Percentiles rank a stretch among this genome's conserved stretches.
These are phyloP conservation scores for Ananas comosus DNA, from an alignment of 176 grass and related monocot species.

Conservation along the genomic window DNA sequence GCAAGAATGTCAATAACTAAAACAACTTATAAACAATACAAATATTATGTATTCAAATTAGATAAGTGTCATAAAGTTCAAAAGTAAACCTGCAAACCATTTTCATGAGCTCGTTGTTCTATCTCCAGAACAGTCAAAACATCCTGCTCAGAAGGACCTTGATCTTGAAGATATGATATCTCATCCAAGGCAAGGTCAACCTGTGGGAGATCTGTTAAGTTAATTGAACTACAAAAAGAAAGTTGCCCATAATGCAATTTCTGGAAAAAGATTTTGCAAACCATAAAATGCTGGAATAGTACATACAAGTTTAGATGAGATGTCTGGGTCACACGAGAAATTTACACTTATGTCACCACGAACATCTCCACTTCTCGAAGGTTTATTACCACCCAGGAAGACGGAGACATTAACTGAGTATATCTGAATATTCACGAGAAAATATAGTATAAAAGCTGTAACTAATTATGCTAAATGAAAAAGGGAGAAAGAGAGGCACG, in stretches of 20 bases:
- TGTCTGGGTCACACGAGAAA: conserved; percentile 93
- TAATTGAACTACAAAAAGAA: conserved; percentile 6
- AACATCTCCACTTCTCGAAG: conserved; percentile 86
- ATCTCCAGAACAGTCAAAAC: conserved; percentile 80
- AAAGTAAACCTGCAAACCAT: conserved; percentile 74
- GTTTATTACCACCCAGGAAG: conserved; percentile 98
- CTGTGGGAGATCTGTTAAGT: conserved; percentile 36
- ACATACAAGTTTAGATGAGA: conserved; percentile 82
- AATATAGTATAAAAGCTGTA: neutral
- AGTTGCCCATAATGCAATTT: conserved; percentile 7
- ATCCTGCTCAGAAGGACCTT: conserved; percentile 85
- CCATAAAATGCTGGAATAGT: conserved; percentile 9
- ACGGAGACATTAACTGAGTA: conserved; percentile 92
- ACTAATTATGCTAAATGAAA: conserved; percentile 1
- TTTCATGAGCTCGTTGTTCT: conserved; percentile 98
- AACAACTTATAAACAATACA: conserved; percentile 14
- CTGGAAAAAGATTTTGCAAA: conserved; percentile 8
- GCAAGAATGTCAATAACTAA: conserved; percentile 14
- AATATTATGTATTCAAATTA: neutral
- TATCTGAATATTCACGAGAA: conserved; percentile 40
- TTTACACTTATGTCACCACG: conserved; percentile 91
- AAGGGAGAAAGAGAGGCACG: neutral
- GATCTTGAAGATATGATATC: conserved; percentile 69
- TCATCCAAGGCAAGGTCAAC: conserved; percentile 90
- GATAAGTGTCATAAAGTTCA: conserved; percentile 15